phyloP scores from a whole-genome alignment of 2,329 filamentous ascomycete genomes.

The Arthrocladium fulminans region DNA sequence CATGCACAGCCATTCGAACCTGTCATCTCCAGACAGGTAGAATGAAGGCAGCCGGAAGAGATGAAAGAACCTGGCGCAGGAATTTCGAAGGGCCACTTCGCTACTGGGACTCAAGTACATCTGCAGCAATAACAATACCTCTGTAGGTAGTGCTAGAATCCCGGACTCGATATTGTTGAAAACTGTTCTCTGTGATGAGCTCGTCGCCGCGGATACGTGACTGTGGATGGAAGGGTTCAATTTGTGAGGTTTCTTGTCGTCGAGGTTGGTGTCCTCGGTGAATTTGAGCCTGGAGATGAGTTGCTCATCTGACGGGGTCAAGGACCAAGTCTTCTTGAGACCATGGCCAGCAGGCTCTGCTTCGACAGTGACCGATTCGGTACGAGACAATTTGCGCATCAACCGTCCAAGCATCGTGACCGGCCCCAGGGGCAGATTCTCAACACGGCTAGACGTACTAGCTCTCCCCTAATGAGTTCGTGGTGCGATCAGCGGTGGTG shows the following conservation, averaged over 20 bases:
- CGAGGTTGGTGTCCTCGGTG: constrained; percentile 18
- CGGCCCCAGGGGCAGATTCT: not conserved
- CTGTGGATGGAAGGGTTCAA: constrained; percentile 15
- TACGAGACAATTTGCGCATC: constrained; percentile 17
- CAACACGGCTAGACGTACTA: not conserved
- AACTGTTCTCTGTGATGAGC: constrained; percentile 19
- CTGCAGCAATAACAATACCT: constrained; percentile 19
- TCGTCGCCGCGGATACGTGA: constrained; percentile 9
- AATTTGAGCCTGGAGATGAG: constrained; percentile 20
- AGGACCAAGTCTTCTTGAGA: constrained; percentile 13
- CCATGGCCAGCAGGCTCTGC: constrained; percentile 11
- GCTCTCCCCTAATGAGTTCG: not conserved
- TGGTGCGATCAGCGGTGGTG: not conserved
- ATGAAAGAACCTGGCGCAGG: constrained; percentile 21
- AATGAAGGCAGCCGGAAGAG: constrained; percentile 20
- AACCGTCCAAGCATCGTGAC: constrained; percentile 11
- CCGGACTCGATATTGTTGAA: constrained; percentile 22
- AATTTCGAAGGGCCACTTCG: constrained; percentile 21
- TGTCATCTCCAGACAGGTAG: constrained; percentile 17
- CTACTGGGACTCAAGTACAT: constrained; percentile 17
- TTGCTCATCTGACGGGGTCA: constrained; percentile 22
- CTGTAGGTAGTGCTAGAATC: constrained; percentile 21
- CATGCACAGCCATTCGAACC: constrained; percentile 23
- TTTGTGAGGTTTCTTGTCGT: constrained; percentile 16
- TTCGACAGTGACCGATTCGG: constrained; percentile 16